Percentiles rank a stretch among this genome's conserved stretches.
Evolutionary conservation across 805 yeast genomes (phyloP).

Genomic region (Yamadazyma sp.): DNA sequence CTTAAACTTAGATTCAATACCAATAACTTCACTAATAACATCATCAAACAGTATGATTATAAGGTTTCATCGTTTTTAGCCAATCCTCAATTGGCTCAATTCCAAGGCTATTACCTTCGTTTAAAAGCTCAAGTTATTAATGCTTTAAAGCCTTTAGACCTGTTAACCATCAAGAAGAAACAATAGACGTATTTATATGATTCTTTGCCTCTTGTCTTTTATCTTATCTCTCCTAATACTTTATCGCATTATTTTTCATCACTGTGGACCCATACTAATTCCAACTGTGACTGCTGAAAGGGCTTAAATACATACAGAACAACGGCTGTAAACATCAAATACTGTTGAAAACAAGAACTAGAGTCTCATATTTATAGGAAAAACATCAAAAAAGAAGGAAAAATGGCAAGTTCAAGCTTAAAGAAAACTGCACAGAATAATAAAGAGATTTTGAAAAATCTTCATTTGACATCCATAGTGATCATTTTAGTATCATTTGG

Average conservation of each 20-base stretch:
- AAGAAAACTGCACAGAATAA: constrained; percentile 51
- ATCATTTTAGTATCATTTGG: constrained; percentile 37
- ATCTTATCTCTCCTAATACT: no score
- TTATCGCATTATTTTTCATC: no score
- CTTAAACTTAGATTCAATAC: constrained; percentile 33
- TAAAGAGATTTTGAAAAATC: constrained; percentile 33
- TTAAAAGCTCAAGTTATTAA: constrained; percentile 2
- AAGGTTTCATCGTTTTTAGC: constrained; percentile 28
- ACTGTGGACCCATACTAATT: neutral
- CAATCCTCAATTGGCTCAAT: constrained; percentile 12
- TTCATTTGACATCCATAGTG: constrained; percentile 29
- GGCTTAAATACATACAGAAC: no score
- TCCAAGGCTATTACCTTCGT: constrained; percentile 3
- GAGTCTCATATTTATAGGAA: no score
- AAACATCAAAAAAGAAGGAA: no score
- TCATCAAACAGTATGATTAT: constrained; percentile 46
- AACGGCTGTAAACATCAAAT: no score
- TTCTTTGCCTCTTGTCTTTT: no score
- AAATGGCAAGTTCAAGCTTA: constrained; percentile 58
- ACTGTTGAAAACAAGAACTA: no score
- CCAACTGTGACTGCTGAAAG: constrained; percentile 1
- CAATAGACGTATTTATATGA: constrained; percentile 1
- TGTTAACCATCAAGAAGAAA: constrained; percentile 7
- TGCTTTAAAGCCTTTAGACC: constrained; percentile 11
- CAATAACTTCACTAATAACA: constrained; percentile 29